phyloP scores from a whole-genome alignment of 805 yeast species.

The Ogataea kodamae region DNA sequence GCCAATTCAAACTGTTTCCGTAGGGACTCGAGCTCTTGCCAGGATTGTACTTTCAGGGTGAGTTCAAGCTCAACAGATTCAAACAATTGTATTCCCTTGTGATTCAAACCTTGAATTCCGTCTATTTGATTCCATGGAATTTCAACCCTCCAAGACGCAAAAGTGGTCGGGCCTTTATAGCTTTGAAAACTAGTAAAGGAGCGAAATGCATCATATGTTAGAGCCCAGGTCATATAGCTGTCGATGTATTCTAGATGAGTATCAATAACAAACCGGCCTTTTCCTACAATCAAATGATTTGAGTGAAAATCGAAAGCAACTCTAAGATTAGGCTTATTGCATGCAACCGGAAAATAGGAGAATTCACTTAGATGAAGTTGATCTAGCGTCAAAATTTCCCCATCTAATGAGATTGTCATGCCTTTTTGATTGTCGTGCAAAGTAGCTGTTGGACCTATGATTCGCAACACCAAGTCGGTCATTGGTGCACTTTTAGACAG shows the following conservation, averaged over 20 bases:
- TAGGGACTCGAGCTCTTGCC: constrained; percentile 8
- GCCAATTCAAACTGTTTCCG: constrained; percentile 5
- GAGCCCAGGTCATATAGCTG: constrained; percentile 4
- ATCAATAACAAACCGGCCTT: constrained; percentile 18
- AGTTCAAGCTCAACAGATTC: constrained; percentile 38
- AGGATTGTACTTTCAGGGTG: constrained; percentile 6
- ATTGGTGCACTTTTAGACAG: constrained; percentile 6
- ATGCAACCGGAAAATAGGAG: not conserved
- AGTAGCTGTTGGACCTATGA: constrained; percentile 10
- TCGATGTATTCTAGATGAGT: constrained; percentile 14
- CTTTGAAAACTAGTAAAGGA: constrained; percentile 3
- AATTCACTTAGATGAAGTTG: constrained; percentile 1
- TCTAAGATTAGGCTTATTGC: constrained; percentile 9
- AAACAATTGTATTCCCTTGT: constrained; percentile 51
- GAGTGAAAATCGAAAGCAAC: constrained; percentile 12
- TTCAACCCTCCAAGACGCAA: constrained; percentile 4
- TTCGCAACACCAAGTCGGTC: constrained; percentile 5
- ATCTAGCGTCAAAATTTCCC: not conserved
- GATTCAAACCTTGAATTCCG: constrained; percentile 61
- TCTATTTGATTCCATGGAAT: constrained; percentile 54
- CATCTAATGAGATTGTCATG: constrained; percentile 5
- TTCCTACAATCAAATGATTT: constrained; percentile 10
- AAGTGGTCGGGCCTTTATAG: constrained; percentile 1
- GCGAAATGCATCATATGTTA: constrained; percentile 4
- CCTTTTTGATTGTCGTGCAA: constrained; percentile 6